Conservation (phyloP, 768 basidiomycete species). For the Clathrus columnatus region DNA sequence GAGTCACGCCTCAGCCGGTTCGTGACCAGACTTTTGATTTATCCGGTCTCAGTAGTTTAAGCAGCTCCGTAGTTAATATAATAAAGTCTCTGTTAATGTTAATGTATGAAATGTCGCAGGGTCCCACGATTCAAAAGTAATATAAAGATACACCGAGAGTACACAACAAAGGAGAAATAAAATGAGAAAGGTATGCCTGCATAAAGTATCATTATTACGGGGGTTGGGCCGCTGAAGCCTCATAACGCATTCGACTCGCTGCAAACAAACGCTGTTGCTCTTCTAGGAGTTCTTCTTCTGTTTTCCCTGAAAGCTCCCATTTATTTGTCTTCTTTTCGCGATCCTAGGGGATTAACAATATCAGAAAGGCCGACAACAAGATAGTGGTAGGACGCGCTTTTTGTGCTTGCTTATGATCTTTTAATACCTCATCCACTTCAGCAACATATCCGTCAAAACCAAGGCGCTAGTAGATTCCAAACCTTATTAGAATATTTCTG, state of each 20-base stretch:
- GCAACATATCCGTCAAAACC: constrained; percentile 88
- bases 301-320: constrained; percentile 78
- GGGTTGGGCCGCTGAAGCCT: constrained; percentile 9
- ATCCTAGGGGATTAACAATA: constrained; percentile 46
- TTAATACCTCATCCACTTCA: constrained; percentile 87
- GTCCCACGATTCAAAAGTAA: neutral
- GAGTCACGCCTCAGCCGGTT: too few relatives aligned
- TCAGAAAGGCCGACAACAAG: neutral
- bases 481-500: neutral
- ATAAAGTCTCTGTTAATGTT: neutral
- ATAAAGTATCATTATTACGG: constrained; percentile 25
- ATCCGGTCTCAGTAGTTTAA: too few relatives aligned
- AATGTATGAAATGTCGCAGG: neutral
- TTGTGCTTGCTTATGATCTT: constrained; percentile 93
- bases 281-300: constrained; percentile 80
- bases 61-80: neutral
- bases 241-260: constrained; percentile 47
- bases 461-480: constrained; percentile 58
- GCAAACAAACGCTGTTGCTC: constrained; percentile 91
- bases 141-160: neutral
- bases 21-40: too few relatives aligned
- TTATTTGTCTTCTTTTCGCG: constrained; percentile 90
- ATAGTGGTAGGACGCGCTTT: constrained; percentile 33
- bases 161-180: neutral
- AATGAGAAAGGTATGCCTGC: constrained; percentile 26